Conservation (phyloP, 805 yeast genomes). For the Candida chilensis region DNA sequence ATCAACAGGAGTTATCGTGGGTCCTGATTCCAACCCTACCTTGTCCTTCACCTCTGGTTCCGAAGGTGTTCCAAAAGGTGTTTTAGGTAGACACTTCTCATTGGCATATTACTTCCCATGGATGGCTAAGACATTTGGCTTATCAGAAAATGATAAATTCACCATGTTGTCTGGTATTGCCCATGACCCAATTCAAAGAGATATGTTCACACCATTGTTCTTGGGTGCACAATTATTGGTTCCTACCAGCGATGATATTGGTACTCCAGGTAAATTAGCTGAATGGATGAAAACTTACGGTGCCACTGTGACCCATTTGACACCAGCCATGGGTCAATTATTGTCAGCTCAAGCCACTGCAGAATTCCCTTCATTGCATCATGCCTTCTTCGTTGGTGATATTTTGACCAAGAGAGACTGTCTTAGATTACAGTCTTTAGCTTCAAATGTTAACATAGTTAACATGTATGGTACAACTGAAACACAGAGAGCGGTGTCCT, state of each 20-base stretch:
- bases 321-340: constrained; percentile 99
- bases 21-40: constrained; percentile 97
- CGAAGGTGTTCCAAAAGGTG: constrained; percentile 99
- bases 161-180: constrained; percentile 99
- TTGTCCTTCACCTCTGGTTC: constrained; percentile 95
- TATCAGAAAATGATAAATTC: constrained; percentile 74
- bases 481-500: constrained; percentile 97
- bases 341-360: constrained; percentile 92
- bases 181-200: constrained; percentile 98
- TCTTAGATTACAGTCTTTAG: constrained; percentile 82
- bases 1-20: constrained; percentile 85
- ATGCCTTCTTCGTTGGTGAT: constrained; percentile 98
- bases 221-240: constrained; percentile 89
- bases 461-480: constrained; percentile 99
- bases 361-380: constrained; percentile 77
- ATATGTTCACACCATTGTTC: constrained; percentile 95
- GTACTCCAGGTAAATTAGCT: constrained; percentile 96
- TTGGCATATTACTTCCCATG: constrained; percentile 97
- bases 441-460: constrained; percentile 81
- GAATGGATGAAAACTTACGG: constrained; percentile 92
- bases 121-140: constrained; percentile 86
- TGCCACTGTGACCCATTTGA: constrained; percentile 93
- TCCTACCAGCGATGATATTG: constrained; percentile 96
- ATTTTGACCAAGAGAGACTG: constrained; percentile 96
- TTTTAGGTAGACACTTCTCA: constrained; percentile 93